Evolutionary conservation across 2,329 filamentous ascomycete genomes (phyloP).

Genomic region (Talaromyces sp.): DNA sequence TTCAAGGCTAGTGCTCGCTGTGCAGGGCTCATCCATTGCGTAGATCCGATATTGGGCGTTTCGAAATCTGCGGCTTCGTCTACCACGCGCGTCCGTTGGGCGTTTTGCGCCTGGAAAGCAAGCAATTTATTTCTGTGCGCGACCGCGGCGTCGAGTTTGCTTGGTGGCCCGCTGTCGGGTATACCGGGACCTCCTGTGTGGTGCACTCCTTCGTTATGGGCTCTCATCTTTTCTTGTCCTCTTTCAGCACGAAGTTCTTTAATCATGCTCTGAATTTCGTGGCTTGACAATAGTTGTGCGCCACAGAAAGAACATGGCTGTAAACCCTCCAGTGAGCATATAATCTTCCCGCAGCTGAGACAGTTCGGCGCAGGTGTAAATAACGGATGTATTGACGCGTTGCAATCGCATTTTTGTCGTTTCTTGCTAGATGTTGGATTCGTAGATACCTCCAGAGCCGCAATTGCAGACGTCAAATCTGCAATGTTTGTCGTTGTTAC

Average conservation of each 20-base stretch:
- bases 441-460: slow-evolving; percentile 84
- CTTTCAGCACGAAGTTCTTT: slow-evolving; percentile 78
- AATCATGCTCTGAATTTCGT: slow-evolving; percentile 83
- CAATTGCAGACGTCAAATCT: slow-evolving; percentile 74
- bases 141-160: slow-evolving; percentile 67
- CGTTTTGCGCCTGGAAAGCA: slow-evolving; percentile 81
- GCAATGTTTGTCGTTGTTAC: slow-evolving; percentile 51
- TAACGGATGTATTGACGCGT: slow-evolving; percentile 81
- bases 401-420: slow-evolving; percentile 77
- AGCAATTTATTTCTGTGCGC: slow-evolving; percentile 80
- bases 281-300: slow-evolving; percentile 65
- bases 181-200: slow-evolving; percentile 36
- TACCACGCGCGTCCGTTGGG: slow-evolving; percentile 75
- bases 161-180: slow-evolving; percentile 35
- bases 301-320: slow-evolving; percentile 93
- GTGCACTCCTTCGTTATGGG: slow-evolving; percentile 61
- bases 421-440: slow-evolving; percentile 70
- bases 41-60: slow-evolving; percentile 59
- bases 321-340: slow-evolving; percentile 90
- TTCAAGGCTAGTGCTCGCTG: slow-evolving; percentile 81
- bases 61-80: slow-evolving; percentile 81
- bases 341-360: slow-evolving; percentile 85
- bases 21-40: slow-evolving; percentile 80
- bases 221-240: slow-evolving; percentile 80
- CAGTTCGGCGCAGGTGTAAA: slow-evolving; percentile 93